Evolutionary conservation across 495 filamentous ascomycete genomes (phyloP), one percentile per base, ranked within the genome.

Genomic region (Aspergillus campestris): DNA sequence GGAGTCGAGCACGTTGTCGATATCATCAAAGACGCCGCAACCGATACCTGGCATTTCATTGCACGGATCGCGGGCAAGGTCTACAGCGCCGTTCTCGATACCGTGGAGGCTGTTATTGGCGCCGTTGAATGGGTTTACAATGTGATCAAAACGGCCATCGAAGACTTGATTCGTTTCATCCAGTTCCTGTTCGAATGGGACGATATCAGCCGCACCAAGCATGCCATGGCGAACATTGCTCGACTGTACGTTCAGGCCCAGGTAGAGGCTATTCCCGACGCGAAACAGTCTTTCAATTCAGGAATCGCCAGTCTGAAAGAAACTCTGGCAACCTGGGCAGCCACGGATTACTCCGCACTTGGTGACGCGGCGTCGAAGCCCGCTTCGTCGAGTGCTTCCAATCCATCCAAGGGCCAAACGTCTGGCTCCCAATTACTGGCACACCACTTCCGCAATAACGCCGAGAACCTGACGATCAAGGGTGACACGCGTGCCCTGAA

Each of bases 31-130:
- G 18, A 46, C n/a, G 29, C 35, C 2, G 44, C 33, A 6, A 46
- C 18, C 1, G 35, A 29, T 11, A 9, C 32, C 6, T 31, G 28
- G 42, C 35, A 51, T 8, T 38, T 51, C 4, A n/a, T 51, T 10
- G 38, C 32, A 3, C 36, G 10, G 5, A 46, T 46, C 8, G 48
- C 6, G 24, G 13, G 12, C 0, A 31, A 38, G n/a, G 31, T 46
- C 3, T 51, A 51, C 42, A 31, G n/a, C 10, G 48, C 42, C 3
- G 31, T 42, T 11, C 14, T 51, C 31, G 38, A 51, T 27, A 46
- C 48, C 2, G 27, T 42, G 11, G 7, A 45, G 7, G 48, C 48
- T 2, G 27, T 51, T 2, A 38, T 46, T 6, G 38, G 38, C 1
- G 48, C 37, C 0, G 36, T 38, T 5, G 42, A 42, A 14, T 51